Conservation (phyloP, 1,284 basidiomycete species). For the Ustilago curta region DNA sequence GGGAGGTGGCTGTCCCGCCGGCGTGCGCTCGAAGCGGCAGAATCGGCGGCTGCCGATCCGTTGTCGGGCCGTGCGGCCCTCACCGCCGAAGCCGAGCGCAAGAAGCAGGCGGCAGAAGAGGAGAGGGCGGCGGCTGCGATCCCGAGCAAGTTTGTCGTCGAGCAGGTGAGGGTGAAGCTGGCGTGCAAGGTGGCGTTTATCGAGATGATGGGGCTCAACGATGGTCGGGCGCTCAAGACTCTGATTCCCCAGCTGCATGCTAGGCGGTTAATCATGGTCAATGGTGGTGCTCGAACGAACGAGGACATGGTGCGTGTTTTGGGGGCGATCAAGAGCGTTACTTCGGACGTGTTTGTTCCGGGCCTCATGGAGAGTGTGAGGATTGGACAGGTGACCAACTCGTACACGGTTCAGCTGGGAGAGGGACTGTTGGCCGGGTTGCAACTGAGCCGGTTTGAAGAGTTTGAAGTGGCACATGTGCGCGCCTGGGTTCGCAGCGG, state of each 20-base stretch:
- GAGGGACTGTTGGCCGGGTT: slow-evolving; percentile 84
- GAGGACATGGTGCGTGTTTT: slow-evolving; percentile 39
- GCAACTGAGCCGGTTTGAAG: slow-evolving; percentile 95
- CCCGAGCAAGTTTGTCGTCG: slow-evolving; percentile 89
- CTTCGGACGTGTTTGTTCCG: slow-evolving; percentile 89
- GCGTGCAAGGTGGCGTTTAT: slow-evolving; percentile 88
- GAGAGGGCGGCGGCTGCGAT: slow-evolving; percentile 74
- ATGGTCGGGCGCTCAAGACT: slow-evolving; percentile 94
- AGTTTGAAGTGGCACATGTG: slow-evolving; percentile 45
- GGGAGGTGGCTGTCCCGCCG: slow-evolving; percentile 73
- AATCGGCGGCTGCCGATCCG: slow-evolving; percentile 21
- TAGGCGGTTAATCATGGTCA: slow-evolving; percentile 71
- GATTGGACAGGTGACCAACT: slow-evolving; percentile 95
- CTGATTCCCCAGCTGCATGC: slow-evolving; percentile 97
- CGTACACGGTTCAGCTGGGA: slow-evolving; percentile 91
- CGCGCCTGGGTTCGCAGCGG: slow-evolving; percentile 13
- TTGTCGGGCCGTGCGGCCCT: slow-evolving; percentile 13
- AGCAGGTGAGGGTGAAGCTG: slow-evolving; percentile 80
- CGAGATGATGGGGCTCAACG: slow-evolving; percentile 94
- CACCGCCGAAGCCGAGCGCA: slow-evolving; percentile 75
- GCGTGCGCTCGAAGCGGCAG: slow-evolving; percentile 53
- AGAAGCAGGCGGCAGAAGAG: slow-evolving; percentile 69
- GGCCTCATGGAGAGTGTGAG: slow-evolving; percentile 79
- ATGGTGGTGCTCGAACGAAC: slow-evolving; percentile 47
- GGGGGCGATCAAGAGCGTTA: slow-evolving; percentile 73